Evolutionary conservation across 139 green algal genomes (phyloP).

Genomic region (Closterium sp.): DNA sequence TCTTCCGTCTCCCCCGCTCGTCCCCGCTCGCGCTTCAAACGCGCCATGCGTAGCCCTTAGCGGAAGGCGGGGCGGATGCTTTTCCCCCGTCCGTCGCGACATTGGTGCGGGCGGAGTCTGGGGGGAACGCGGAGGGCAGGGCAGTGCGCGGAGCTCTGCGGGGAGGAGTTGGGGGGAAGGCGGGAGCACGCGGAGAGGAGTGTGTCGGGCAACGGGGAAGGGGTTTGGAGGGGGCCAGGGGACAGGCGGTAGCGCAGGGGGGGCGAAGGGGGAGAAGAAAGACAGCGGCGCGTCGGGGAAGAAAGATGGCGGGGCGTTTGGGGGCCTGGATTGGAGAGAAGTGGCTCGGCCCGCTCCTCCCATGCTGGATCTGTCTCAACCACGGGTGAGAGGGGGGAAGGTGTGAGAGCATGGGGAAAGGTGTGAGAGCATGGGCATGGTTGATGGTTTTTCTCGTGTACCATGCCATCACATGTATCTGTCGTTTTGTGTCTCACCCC

Average conservation of each 20-base stretch:
- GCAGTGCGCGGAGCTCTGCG: not conserved
- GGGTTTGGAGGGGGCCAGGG: not conserved
- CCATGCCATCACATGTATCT: no score
- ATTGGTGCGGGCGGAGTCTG: not conserved
- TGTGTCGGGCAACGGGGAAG: not conserved
- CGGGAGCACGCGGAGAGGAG: not conserved
- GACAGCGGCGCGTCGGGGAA: not conserved
- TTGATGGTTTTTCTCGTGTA: no score
- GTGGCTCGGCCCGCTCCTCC: not conserved
- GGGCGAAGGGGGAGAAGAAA: not conserved
- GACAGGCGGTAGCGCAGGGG: not conserved
- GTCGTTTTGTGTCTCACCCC: no score
- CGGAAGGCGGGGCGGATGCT: not conserved
- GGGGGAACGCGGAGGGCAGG: not conserved
- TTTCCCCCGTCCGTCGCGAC: not conserved
- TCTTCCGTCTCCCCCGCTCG: not conserved
- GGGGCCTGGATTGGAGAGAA: not conserved
- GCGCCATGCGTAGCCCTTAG: not conserved
- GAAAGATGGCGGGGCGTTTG: not conserved
- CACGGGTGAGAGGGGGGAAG: not conserved
- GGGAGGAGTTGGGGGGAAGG: not conserved
- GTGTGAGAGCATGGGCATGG: no score
- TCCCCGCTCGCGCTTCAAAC: not conserved
- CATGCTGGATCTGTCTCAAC: not conserved
- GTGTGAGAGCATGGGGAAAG: no score